Evolutionary conservation across 2,329 filamentous ascomycete species (phyloP).

Genomic region (Ramularia endophylla): DNA sequence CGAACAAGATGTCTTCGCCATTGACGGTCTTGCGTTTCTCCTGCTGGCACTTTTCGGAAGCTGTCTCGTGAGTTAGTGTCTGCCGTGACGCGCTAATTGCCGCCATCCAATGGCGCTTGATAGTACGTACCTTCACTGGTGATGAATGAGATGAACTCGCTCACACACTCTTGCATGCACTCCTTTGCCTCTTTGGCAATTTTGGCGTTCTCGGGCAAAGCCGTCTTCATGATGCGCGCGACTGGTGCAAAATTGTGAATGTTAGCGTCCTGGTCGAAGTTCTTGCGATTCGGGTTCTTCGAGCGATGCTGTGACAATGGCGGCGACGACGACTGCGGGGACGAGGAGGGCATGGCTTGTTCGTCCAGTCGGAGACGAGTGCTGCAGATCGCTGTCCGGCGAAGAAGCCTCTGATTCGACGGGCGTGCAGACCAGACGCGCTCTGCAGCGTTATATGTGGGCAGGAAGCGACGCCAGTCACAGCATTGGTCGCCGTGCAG

Average conservation of each 20-base stretch:
- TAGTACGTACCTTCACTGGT: conserved; percentile 82
- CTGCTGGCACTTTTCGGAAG: conserved; percentile 98
- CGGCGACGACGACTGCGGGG: conserved; percentile 27
- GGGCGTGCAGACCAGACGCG: conserved; percentile 42
- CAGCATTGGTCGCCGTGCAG: conserved; percentile 27
- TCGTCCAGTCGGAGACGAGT: conserved; percentile 27
- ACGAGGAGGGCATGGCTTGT: conserved; percentile 41
- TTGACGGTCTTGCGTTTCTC: conserved; percentile 99
- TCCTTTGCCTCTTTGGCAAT: conserved; percentile 96
- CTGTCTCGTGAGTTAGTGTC: conserved; percentile 43
- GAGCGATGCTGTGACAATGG: conserved; percentile 22
- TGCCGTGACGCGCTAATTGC: conserved; percentile 11
- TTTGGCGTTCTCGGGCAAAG: conserved; percentile 95
- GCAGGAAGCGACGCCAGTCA: conserved; percentile 23
- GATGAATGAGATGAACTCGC: conserved; percentile 99
- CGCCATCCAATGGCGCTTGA: conserved; percentile 13
- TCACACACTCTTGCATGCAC: conserved; percentile 99
- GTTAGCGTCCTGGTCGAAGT: conserved; percentile 70
- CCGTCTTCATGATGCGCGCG: conserved; percentile 98
- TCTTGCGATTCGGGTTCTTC: conserved; percentile 26
- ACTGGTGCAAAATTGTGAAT: conserved; percentile 94
- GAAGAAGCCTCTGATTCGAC: conserved; percentile 41
- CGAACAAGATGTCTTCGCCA: conserved; percentile 96
- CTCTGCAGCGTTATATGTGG: conserved; percentile 37
- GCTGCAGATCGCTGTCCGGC: conserved; percentile 31